phyloP scores from a whole-genome alignment of 306 rosid genomes.

The Fragaria iinumae region DNA sequence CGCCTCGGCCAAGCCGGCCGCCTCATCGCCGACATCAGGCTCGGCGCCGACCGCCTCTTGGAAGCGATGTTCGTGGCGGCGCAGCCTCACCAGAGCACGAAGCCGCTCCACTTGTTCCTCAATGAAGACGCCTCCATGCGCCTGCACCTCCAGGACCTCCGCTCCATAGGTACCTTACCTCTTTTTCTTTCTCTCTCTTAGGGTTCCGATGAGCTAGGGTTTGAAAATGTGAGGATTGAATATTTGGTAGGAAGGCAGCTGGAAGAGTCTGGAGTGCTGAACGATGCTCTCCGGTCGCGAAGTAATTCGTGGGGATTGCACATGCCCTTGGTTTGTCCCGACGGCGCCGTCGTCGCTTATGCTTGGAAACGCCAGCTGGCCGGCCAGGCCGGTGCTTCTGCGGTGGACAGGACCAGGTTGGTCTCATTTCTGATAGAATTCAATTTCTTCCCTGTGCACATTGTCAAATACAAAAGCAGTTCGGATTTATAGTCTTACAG shows the following conservation, averaged over 20 bases:
- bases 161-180: constrained; percentile 54
- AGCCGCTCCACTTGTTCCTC: constrained; percentile 61
- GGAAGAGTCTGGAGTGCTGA: constrained; percentile 81
- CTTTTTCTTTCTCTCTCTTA: neutral
- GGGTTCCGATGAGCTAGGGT: neutral
- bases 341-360: constrained; percentile 89
- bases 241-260: constrained; percentile 70
- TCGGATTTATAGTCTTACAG: neutral
- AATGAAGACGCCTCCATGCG: constrained; percentile 88
- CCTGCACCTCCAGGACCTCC: constrained; percentile 76
- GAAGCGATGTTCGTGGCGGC: constrained; percentile 72
- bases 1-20: constrained; percentile 81
- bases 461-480: neutral
- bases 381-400: constrained; percentile 93
- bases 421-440: constrained; percentile 4
- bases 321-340: constrained; percentile 96
- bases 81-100: constrained; percentile 72
- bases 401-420: constrained; percentile 85
- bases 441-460: neutral
- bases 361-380: constrained; percentile 97
- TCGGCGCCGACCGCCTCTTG: constrained; percentile 87
- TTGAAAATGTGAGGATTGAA: neutral
- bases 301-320: constrained; percentile 91
- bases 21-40: constrained; percentile 75
- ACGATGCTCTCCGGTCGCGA: constrained; percentile 68